phyloP scores from a whole-genome alignment of 441 rosid genomes.

The Cnidoscolus chayamansa region DNA sequence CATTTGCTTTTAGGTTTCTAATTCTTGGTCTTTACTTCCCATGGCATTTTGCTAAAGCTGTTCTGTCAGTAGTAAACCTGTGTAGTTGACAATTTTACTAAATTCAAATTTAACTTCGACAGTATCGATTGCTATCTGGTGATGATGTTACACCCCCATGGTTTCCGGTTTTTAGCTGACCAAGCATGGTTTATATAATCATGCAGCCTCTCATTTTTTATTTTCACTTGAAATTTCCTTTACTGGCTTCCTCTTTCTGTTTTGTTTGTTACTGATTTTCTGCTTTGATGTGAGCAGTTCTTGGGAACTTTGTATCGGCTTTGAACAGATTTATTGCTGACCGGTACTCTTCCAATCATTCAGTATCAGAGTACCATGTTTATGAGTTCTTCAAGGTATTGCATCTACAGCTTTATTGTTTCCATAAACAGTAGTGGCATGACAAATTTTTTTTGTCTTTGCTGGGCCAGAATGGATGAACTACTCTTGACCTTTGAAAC shows the following conservation, averaged over 20 bases:
- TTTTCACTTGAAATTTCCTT: neutral
- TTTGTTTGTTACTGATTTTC: neutral
- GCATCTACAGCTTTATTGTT: slow-evolving; percentile 5
- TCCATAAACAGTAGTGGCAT: neutral
- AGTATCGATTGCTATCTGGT: neutral
- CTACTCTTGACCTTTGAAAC: neutral
- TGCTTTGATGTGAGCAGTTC: slow-evolving; percentile 50
- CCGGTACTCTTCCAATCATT: slow-evolving; percentile 65
- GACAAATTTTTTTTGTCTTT: neutral
- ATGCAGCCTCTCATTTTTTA: neutral
- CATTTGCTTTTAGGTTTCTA: neutral
- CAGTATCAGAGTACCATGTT: slow-evolving; percentile 88
- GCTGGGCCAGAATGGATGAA: neutral
- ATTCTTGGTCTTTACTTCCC: neutral
- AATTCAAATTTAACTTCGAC: neutral
- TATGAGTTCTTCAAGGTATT: slow-evolving; percentile 95
- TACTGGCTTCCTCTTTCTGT: neutral
- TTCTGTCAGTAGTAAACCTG: neutral
- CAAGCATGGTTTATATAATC: neutral
- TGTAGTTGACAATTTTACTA: neutral
- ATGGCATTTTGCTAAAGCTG: neutral
- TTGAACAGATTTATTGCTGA: slow-evolving; percentile 89
- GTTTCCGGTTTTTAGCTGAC: neutral
- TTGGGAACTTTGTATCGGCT: slow-evolving; percentile 92
- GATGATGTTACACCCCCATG: neutral